Percentiles rank a stretch among this genome's conserved stretches.
Evolutionary conservation across 345 rosid species (phyloP).

Genomic region (Isatis tinctoria): DNA sequence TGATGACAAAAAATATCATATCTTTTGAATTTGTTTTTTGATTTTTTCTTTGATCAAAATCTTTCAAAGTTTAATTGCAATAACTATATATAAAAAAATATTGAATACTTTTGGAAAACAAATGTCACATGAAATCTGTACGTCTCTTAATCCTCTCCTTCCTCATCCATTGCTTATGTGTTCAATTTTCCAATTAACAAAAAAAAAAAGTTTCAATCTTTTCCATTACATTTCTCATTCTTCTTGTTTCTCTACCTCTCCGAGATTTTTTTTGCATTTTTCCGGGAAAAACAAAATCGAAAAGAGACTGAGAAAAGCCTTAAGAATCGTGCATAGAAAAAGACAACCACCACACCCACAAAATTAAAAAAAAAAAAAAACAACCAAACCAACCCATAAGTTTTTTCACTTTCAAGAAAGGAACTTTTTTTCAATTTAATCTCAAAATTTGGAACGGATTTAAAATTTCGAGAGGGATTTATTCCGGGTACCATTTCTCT

Average conservation of each 20-base stretch:
- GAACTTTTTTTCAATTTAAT: not conserved
- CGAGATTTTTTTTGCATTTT: not conserved
- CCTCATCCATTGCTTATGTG: conserved; percentile 16
- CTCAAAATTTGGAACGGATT: too few relatives aligned
- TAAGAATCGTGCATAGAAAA: not conserved
- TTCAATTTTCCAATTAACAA: not conserved
- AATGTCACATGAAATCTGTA: conserved; percentile 29
- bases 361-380: not conserved
- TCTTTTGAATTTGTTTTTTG: not conserved
- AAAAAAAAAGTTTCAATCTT: not conserved
- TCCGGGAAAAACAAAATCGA: not conserved
- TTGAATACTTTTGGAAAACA: not conserved
- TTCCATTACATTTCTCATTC: not conserved
- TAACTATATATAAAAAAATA: not conserved
- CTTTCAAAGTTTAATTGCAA: not conserved
- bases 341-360: conserved; percentile 9
- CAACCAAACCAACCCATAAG: too few relatives aligned
- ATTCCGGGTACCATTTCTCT: conserved; percentile 16
- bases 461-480: too few relatives aligned
- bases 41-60: not conserved
- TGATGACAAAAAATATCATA: too few relatives aligned
- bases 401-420: too few relatives aligned
- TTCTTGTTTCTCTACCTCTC: not conserved
- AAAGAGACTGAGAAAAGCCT: not conserved
- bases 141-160: conserved; percentile 24